Evolutionary conservation across 306 rosid genomes (phyloP).

Genomic region (Rosa lucieae): DNA sequence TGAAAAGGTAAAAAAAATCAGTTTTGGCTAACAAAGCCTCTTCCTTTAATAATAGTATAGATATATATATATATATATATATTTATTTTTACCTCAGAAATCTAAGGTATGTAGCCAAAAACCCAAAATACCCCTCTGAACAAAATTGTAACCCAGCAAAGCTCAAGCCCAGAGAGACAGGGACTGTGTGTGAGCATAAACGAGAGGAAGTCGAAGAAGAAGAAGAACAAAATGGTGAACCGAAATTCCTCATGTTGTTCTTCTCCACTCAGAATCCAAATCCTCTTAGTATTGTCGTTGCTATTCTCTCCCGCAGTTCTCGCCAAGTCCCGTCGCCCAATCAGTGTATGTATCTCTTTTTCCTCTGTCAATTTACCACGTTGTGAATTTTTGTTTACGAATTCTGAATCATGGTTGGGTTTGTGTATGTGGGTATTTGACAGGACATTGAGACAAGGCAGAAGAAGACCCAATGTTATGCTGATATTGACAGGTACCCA

Average conservation of each 20-base stretch:
- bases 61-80: too few species aligned
- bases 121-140: background rate
- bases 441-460: constrained; percentile 77
- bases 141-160: too few species aligned
- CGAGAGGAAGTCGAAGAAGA: background rate
- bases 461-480: constrained; percentile 78
- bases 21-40: too few species aligned
- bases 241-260: background rate
- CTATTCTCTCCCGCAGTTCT: constrained; percentile 36
- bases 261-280: background rate
- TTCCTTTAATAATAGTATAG: too few species aligned
- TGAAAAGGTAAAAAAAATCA: too few species aligned
- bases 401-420: background rate
- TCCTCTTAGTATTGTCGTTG: constrained; percentile 29
- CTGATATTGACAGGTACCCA: constrained; percentile 73
- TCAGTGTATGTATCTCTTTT: constrained; percentile 41
- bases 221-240: background rate
- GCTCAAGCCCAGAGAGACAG: background rate
- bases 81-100: too few species aligned
- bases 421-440: constrained; percentile 16
- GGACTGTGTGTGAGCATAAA: too few species aligned
- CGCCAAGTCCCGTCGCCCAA: constrained; percentile 73
- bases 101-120: background rate
- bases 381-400: background rate
- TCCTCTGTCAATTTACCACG: background rate